A percentile compares a stretch with the other conserved stretches of the same genome.
Evolutionary conservation across 1,139 yeast genomes (phyloP).

Genomic region (Chernovozyma aurita): DNA sequence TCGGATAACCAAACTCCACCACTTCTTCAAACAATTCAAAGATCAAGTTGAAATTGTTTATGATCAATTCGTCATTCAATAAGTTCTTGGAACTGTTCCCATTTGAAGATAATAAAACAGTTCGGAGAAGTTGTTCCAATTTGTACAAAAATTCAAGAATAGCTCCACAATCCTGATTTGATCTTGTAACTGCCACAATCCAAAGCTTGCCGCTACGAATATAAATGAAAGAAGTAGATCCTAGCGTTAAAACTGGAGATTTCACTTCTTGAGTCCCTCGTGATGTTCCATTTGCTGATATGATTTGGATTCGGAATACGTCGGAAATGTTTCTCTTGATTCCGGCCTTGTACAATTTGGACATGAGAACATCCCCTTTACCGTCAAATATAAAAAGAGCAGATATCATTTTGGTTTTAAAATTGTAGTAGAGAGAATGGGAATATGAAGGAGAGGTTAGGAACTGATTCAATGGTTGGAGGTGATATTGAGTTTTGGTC

Average conservation of each 20-base stretch:
- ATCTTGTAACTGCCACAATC: slow-evolving; percentile 82
- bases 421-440: not conserved
- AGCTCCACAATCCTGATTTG: slow-evolving; percentile 80
- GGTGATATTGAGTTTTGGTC: no score
- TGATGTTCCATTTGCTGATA: slow-evolving; percentile 31
- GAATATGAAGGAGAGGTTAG: not conserved
- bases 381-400: slow-evolving; percentile 74
- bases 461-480: no score
- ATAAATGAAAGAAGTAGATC: slow-evolving; percentile 87
- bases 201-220: slow-evolving; percentile 67
- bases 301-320: slow-evolving; percentile 86
- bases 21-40: slow-evolving; percentile 78
- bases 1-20: slow-evolving; percentile 80
- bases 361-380: slow-evolving; percentile 82
- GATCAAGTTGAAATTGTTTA: slow-evolving; percentile 57
- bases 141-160: slow-evolving; percentile 75
- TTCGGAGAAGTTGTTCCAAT: slow-evolving; percentile 43
- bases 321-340: slow-evolving; percentile 70
- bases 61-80: slow-evolving; percentile 25
- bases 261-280: slow-evolving; percentile 33
- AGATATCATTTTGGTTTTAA: slow-evolving; percentile 51
- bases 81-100: slow-evolving; percentile 7
- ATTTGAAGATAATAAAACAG: slow-evolving; percentile 11
- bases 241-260: slow-evolving; percentile 85
- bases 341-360: slow-evolving; percentile 69